Percentiles rank a stretch among this genome's conserved stretches.
Conservation (phyloP, 2,329 filamentous ascomycete species). For the Trichoderma polysporum region DNA sequence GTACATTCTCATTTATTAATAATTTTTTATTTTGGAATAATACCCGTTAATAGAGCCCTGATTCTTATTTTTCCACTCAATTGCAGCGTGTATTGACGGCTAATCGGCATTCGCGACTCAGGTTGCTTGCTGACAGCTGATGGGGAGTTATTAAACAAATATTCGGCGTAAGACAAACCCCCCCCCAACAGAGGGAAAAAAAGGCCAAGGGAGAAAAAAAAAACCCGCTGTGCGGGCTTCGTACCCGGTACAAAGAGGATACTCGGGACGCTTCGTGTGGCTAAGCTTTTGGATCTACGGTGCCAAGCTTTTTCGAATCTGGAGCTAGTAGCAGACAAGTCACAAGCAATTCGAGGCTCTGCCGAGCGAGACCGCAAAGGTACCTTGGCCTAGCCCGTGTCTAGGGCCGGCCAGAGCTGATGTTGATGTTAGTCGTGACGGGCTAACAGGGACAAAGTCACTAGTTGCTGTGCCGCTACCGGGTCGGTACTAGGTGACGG, state of each 20-base stretch:
- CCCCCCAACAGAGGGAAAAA: not conserved
- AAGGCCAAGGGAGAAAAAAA: not conserved
- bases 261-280: not conserved
- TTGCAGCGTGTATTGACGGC: not conserved
- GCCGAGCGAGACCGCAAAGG: not conserved
- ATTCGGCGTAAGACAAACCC: not conserved
- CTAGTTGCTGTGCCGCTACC: not conserved
- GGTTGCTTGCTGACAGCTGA: not conserved
- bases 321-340: conserved; percentile 12
- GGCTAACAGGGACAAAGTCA: not conserved
- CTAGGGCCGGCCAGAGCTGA: not conserved
- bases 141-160: not conserved
- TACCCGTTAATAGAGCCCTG: conserved; percentile 6
- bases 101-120: not conserved
- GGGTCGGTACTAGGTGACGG: not conserved
- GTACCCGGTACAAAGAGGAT: not conserved
- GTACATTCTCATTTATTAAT: not conserved
- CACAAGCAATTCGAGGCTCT: not conserved
- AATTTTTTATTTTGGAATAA: not conserved
- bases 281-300: conserved; percentile 18
- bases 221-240: not conserved
- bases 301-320: conserved; percentile 19
- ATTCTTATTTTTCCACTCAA: not conserved
- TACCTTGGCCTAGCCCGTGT: not conserved
- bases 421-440: too few relatives aligned